Conservation (phyloP, 805 yeast species). For the Hanseniaspora occidentalis region DNA sequence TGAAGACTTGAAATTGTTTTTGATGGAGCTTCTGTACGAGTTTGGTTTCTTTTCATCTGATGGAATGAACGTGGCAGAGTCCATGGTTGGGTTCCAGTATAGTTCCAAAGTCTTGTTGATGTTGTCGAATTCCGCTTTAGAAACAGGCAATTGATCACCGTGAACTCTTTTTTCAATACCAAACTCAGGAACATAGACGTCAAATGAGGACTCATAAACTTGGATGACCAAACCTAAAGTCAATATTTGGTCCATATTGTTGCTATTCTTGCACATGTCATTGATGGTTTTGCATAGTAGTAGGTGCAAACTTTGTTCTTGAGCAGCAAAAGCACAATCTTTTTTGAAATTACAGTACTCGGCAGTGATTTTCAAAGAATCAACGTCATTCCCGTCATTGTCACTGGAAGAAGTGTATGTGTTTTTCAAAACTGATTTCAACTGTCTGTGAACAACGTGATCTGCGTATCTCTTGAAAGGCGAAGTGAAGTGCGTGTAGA, state of each 20-base stretch:
- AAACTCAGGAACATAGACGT: constrained; percentile 81
- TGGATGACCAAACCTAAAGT: constrained; percentile 81
- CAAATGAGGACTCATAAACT: constrained; percentile 93
- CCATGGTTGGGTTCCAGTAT: constrained; percentile 88
- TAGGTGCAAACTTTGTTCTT: constrained; percentile 87
- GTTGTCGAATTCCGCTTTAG: constrained; percentile 85
- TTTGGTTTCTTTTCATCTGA: constrained; percentile 75
- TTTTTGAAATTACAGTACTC: constrained; percentile 93
- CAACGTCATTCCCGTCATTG: constrained; percentile 47
- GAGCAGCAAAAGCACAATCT: constrained; percentile 87
- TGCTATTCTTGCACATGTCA: constrained; percentile 49
- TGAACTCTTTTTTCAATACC: constrained; percentile 95
- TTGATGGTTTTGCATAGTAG: constrained; percentile 73
- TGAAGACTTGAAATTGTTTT: constrained; percentile 63
- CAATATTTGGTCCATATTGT: constrained; percentile 65
- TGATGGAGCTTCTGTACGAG: constrained; percentile 65
- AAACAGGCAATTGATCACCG: constrained; percentile 89
- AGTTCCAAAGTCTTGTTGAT: constrained; percentile 55
- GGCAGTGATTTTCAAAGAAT: constrained; percentile 65
- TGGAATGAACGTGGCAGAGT: constrained; percentile 82
- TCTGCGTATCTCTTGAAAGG: constrained; percentile 91
- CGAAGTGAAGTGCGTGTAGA: constrained; percentile 87
- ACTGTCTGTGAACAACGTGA: constrained; percentile 82
- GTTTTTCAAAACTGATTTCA: constrained; percentile 46
- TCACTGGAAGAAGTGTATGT: constrained; percentile 36